Evolutionary conservation across 164 flowering plant species (phyloP), one percentile per base, ranked within the genome.

Genomic region (Stephania japonica): DNA sequence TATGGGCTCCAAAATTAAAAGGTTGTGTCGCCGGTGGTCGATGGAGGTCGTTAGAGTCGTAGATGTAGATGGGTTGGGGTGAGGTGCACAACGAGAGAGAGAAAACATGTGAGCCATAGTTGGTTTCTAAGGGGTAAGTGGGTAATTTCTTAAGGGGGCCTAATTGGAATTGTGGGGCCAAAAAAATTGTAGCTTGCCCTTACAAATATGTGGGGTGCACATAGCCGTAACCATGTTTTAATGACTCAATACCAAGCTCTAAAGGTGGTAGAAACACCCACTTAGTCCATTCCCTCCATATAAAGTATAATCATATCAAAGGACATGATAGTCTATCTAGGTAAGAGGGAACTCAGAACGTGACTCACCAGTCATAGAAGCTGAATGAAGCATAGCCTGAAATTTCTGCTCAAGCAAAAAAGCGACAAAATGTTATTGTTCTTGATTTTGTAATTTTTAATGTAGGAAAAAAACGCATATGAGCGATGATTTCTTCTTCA

Each of bases 331-430:
- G 42, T 47, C 53, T 47, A 64, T 47, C 53, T 47, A 47, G 53
- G 53, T 47, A 26, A 3, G 4, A 42, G 23, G 24, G 38, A 21
- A 6, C 19, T 13, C 42, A 61, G 44, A 23, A 32, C 64, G 19
- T n/a, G 41, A 25, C 24, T 69, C 59, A 91, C 98, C 97, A 82
- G 85, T 79, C 85, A 86, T 77, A 65, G 82, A 84, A 75, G 86
- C 77, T 53, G 90, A 84, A 78, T 81, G 83, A 26, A 89, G 78
- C 77, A 82, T 50, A 59, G 82, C 86, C 79, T 77, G 75, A 75
- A 87, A 79, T 86, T 85, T 91, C 95, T 91, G 90, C 47, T 44
- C 64, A 59, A 59, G 64, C 3, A 21, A 21, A 25, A 44, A 68
- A 68, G 23, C 19, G 70, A 44, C 50, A 42, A 13, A n/a, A 69